phyloP scores from a whole-genome alignment of 768 basidiomycete genomes.

The Hemileccinum rubropunctum region DNA sequence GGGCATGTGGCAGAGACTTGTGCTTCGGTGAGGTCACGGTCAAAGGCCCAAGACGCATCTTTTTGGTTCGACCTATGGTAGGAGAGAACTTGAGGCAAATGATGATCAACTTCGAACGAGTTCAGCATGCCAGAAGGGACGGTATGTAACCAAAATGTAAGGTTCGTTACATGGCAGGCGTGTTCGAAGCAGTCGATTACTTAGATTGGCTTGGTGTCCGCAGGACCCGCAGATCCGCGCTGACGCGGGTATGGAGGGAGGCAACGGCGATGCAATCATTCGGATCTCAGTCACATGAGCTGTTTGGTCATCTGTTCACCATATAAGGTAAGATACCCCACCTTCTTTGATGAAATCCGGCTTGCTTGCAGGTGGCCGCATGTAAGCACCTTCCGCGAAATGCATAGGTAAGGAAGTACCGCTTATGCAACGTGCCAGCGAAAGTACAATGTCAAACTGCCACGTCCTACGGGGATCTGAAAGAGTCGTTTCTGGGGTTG shows the following conservation, averaged over 20 bases:
- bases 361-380: background rate
- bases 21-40: background rate
- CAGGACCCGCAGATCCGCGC: background rate
- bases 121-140: background rate
- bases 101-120: background rate
- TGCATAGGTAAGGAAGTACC: slow-evolving; percentile 6
- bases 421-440: background rate
- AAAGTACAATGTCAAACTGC: background rate
- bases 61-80: background rate
- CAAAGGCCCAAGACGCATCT: background rate
- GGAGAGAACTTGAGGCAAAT: background rate
- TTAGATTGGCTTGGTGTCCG: background rate
- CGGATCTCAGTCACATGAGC: slow-evolving; percentile 13
- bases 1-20: background rate
- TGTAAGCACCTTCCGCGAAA: background rate
- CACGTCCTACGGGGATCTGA: slow-evolving; percentile 1
- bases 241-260: background rate
- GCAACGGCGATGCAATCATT: slow-evolving; percentile 2
- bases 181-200: background rate
- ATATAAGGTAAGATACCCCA: background rate
- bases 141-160: background rate
- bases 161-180: background rate
- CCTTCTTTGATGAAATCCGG: background rate
- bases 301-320: slow-evolving; percentile 2
- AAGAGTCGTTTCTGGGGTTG: background rate